phyloP scores from a whole-genome alignment of 306 rosid genomes.

The Acmispon strigosus region DNA sequence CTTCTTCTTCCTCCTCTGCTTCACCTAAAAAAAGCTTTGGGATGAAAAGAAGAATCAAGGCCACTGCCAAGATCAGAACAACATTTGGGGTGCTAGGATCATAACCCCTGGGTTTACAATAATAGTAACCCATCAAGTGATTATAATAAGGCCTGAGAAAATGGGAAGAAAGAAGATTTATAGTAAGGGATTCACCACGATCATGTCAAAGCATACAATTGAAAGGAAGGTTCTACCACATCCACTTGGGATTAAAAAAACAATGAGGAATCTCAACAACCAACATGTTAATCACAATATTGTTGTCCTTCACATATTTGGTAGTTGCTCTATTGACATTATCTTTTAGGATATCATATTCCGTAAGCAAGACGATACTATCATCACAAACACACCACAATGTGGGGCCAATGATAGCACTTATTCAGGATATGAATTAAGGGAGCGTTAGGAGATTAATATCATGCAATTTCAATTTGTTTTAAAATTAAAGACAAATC shows the following conservation, averaged over 20 bases:
- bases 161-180: not conserved
- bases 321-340: not conserved
- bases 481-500: not conserved
- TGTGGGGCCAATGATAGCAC: conserved; percentile 15
- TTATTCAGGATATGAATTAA: not conserved
- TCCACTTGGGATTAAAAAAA: not conserved
- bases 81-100: conserved; percentile 27
- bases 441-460: not conserved
- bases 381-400: not conserved
- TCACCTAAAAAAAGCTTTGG: conserved; percentile 34
- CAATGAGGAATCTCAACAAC: not conserved
- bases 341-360: conserved; percentile 10
- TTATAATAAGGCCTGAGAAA: not conserved
- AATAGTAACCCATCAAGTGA: conserved; percentile 41
- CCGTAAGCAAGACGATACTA: not conserved
- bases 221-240: not conserved
- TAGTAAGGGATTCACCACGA: conserved; percentile 6
- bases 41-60: conserved; percentile 30
- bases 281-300: not conserved
- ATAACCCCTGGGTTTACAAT: conserved; percentile 29
- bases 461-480: not conserved
- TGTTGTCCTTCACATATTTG: conserved; percentile 27
- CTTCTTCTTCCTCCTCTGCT: conserved; percentile 17
- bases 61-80: conserved; percentile 47
- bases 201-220: not conserved